Evolutionary conservation across 1,139 yeast species (phyloP), one percentile per base, ranked within the genome.

Genomic region (Candida sanyaensis): DNA sequence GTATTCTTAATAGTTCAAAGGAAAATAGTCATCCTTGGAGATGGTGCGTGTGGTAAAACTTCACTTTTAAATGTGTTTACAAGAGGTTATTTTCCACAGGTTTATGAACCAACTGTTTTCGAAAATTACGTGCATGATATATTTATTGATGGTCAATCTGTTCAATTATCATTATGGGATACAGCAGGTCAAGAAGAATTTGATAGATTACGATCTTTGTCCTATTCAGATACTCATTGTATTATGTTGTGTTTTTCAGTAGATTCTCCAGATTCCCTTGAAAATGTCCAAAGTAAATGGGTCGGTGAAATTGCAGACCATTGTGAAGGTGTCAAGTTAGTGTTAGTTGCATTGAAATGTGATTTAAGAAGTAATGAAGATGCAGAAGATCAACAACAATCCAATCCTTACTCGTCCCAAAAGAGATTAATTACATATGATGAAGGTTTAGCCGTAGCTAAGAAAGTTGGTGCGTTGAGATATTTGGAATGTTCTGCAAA

Each of bases 121-220:
- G 99, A 93, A 66, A 93, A 93, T 72, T 93, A 93, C 65, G 96
- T 92, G 50, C 99, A 93, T 69, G 99, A 93, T 65, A 92, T 93
- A 55, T 93, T 89, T 70, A 91, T 93, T 50, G 99, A 93, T 66
- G 95, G 95, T 42, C 92, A 90, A 66, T 91, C 95, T 45, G 88
- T 93, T 59, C 96, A 92, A 62, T 73, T 93, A 53, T 90, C 97
- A 27, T 75, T 93, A 49, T 93, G 99, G 99, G 99, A 93, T 65
- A 93, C 99, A 5, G 99, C 99, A 4, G 99, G 99, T 6, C 99
- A 93, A 73, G 99, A 93, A 71, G 99, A 93, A 71, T 93, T 92
- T 62, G 99, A 93, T 39, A 46, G 55, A 46, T 51, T 53, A 37
- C 47, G 55, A 46, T 51, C 55, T 11, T 50, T 53, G 27, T 86